A percentile compares a stretch with the other conserved stretches of the same genome.
These are phyloP conservation scores for Grosmannia penicillata DNA, from an alignment of 2,329 filamentous ascomycete species.

Conservation along the genomic window DNA sequence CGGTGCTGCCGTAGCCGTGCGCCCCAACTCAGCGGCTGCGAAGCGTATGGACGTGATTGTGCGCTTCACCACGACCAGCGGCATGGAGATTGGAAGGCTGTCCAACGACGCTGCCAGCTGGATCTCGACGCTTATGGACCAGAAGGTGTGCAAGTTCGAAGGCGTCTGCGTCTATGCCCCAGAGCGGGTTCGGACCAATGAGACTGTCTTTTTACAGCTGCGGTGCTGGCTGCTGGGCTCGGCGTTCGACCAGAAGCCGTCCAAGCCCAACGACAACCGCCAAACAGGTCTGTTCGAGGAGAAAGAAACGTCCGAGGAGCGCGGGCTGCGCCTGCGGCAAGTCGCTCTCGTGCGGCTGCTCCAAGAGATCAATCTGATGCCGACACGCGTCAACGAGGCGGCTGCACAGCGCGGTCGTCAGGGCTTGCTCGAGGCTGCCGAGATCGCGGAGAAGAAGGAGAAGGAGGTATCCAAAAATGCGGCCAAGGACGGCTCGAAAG, in stretches of 20 bases:
- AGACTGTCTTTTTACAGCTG: slow-evolving; percentile 86
- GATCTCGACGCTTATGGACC: slow-evolving; percentile 85
- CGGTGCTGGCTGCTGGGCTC: slow-evolving; percentile 59
- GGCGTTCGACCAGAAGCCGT: slow-evolving; percentile 53
- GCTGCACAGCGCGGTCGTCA: slow-evolving; percentile 71
- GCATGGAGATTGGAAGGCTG: slow-evolving; percentile 73
- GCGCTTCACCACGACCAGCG: slow-evolving; percentile 67
- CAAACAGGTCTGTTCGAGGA: slow-evolving; percentile 65
- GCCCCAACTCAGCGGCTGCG: slow-evolving; percentile 34
- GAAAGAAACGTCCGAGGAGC: slow-evolving; percentile 74
- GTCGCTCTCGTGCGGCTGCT: slow-evolving; percentile 80
- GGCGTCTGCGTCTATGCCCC: slow-evolving; percentile 81
- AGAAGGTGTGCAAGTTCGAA: slow-evolving; percentile 76
- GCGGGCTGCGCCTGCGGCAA: slow-evolving; percentile 67
- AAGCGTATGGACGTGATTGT: slow-evolving; percentile 76
- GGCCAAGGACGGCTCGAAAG: background rate
- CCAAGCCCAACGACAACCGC: slow-evolving; percentile 54
- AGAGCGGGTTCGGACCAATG: slow-evolving; percentile 72
- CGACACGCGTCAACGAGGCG: slow-evolving; percentile 57
- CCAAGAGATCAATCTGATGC: slow-evolving; percentile 72
- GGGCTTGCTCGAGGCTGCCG: slow-evolving; percentile 72
- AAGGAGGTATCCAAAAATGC: slow-evolving; percentile 30
- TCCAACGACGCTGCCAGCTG: slow-evolving; percentile 79
- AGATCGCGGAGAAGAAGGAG: slow-evolving; percentile 66
- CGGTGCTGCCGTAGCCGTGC: slow-evolving; percentile 19